phyloP scores from a whole-genome alignment of 306 rosid genomes.

The Crataegus laevigata region DNA sequence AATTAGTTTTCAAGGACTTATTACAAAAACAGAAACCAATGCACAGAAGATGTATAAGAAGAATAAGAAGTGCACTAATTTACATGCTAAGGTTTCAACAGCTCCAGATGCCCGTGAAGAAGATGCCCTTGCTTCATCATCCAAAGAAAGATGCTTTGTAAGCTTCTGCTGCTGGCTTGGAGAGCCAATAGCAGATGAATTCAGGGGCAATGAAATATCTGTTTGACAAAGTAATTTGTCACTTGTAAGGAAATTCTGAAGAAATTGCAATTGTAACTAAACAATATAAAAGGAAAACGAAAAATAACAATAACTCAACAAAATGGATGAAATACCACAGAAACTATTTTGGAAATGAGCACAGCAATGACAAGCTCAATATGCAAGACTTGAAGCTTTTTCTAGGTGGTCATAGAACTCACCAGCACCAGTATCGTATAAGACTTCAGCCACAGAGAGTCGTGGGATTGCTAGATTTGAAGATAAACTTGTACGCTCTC shows the following conservation, averaged over 20 bases:
- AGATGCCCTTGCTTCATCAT: slow-evolving; percentile 59
- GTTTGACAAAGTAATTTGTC: slow-evolving; percentile 26
- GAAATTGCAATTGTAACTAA: neutral
- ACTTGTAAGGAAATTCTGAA: neutral
- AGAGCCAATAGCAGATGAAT: slow-evolving; percentile 42
- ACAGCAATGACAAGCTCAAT: neutral
- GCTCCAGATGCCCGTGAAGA: slow-evolving; percentile 52
- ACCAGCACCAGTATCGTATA: slow-evolving; percentile 56
- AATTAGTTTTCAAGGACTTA: slow-evolving; percentile 38
- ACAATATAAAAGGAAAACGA: neutral
- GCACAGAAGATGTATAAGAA: slow-evolving; percentile 6
- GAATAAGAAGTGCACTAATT: slow-evolving; percentile 29
- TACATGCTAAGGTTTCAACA: slow-evolving; percentile 67
- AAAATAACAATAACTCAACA: neutral
- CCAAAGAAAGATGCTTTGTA: slow-evolving; percentile 41
- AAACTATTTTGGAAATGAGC: neutral
- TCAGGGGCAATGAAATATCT: slow-evolving; percentile 57
- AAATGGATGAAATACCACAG: neutral
- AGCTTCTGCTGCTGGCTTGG: slow-evolving; percentile 52
- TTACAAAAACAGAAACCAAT: slow-evolving; percentile 2
- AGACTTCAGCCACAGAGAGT: slow-evolving; percentile 73
- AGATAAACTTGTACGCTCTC: slow-evolving; percentile 66
- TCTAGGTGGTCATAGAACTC: slow-evolving; percentile 23
- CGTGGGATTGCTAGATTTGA: slow-evolving; percentile 61
- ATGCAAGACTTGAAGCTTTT: slow-evolving; percentile 4